These are phyloP conservation scores for Russula olivacea DNA, from an alignment of 768 basidiomycete genomes.

Conservation along the genomic window DNA sequence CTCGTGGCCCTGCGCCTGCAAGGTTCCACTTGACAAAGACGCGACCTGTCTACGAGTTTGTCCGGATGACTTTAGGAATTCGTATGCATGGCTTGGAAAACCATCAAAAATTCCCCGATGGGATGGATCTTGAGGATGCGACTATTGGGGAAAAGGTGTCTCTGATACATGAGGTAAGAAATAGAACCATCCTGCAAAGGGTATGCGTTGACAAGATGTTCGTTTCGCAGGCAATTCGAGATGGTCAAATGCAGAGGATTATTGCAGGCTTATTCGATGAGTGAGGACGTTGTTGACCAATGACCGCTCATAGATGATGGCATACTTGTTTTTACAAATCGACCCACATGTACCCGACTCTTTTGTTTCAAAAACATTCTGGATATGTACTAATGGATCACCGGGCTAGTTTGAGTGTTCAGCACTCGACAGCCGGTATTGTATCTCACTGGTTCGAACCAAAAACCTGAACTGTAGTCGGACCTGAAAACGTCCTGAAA, in stretches of 20 bases:
- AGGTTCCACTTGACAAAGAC: conserved; percentile 61
- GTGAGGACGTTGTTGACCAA: conserved; percentile 1
- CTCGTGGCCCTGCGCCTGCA: conserved; percentile 59
- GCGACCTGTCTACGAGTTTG: conserved; percentile 68
- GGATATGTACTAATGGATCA: background rate
- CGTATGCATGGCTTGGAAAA: conserved; percentile 81
- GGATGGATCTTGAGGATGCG: conserved; percentile 58
- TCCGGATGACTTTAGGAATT: conserved; percentile 63
- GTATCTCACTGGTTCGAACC: no score
- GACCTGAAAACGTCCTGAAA: no score
- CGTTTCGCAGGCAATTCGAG: conserved; percentile 46
- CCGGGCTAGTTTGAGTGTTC: no score
- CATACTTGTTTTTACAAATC: background rate
- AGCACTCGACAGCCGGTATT: no score
- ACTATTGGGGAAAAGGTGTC: conserved; percentile 69
- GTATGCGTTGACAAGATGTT: background rate
- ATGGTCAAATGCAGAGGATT: conserved; percentile 56
- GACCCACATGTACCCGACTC: background rate
- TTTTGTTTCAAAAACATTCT: background rate
- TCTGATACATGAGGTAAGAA: conserved; percentile 59
- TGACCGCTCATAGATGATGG: background rate
- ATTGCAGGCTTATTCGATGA: conserved; percentile 47
- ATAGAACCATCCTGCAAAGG: background rate
- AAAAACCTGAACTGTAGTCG: no score
- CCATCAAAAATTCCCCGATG: conserved; percentile 50